A percentile compares a stretch with the other conserved stretches of the same genome.
Conservation (phyloP, 1,139 yeast species). For the Tardiomyces blankii region DNA sequence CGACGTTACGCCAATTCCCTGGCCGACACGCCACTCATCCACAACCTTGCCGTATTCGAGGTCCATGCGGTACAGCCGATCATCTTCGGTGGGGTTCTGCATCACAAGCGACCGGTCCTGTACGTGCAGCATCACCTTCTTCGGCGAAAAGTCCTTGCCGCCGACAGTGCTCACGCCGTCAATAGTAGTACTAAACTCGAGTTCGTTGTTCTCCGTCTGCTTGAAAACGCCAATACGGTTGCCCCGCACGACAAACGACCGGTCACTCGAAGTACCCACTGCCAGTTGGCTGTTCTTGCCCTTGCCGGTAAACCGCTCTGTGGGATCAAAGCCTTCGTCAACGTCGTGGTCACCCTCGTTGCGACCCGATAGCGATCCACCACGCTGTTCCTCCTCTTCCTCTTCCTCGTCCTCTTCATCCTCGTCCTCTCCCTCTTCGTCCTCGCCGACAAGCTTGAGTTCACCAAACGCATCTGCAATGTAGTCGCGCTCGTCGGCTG, state of each 20-base stretch:
- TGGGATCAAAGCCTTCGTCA: slow-evolving; percentile 15
- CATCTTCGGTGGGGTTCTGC: slow-evolving; percentile 38
- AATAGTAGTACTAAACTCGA: slow-evolving; percentile 60
- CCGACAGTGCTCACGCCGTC: slow-evolving; percentile 42
- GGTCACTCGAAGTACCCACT: slow-evolving; percentile 57
- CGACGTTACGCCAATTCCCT: slow-evolving; percentile 34
- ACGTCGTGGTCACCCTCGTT: slow-evolving; percentile 9
- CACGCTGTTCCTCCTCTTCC: slow-evolving; percentile 11
- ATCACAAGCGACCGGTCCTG: slow-evolving; percentile 60
- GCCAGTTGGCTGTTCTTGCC: slow-evolving; percentile 52
- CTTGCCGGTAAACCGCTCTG: slow-evolving; percentile 13
- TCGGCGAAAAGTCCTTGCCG: slow-evolving; percentile 48
- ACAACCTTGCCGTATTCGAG: slow-evolving; percentile 67
- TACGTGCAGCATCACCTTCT: slow-evolving; percentile 61
- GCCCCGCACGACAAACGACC: slow-evolving; percentile 73
- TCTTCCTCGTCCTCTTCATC: slow-evolving; percentile 24
- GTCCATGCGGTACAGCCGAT: slow-evolving; percentile 60
- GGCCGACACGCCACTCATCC: slow-evolving; percentile 61
- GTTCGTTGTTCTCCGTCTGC: slow-evolving; percentile 38
- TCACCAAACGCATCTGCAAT: slow-evolving; percentile 37
- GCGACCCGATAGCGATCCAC: slow-evolving; percentile 6
- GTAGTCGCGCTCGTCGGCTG: slow-evolving; percentile 37
- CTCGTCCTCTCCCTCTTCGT: slow-evolving; percentile 23
- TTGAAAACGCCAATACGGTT: slow-evolving; percentile 72
- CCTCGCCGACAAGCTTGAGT: slow-evolving; percentile 28